phyloP scores from a whole-genome alignment of 371 early-diverging fungal genomes.

The Actinomortierella wolfii region DNA sequence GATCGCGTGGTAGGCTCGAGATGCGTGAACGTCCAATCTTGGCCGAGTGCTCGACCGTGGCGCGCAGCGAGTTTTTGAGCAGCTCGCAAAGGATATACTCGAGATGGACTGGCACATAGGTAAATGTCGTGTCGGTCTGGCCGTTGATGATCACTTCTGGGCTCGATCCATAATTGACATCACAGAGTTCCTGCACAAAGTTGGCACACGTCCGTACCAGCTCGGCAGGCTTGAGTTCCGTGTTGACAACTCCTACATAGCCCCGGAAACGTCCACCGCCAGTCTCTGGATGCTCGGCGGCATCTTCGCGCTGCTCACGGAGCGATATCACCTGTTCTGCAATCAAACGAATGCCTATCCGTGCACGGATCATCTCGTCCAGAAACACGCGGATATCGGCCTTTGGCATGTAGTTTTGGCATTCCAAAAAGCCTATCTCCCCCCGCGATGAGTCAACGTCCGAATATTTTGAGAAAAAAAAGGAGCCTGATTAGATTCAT shows the following conservation, averaged over 20 bases:
- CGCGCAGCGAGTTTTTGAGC: constrained; percentile 91
- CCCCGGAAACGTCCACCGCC: constrained; percentile 11
- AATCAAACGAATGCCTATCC: constrained; percentile 93
- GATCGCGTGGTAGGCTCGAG: no score
- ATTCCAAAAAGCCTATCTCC: constrained; percentile 77
- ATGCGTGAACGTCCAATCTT: constrained; percentile 60
- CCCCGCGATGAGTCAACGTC: neutral
- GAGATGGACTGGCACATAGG: constrained; percentile 93
- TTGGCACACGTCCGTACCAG: constrained; percentile 71
- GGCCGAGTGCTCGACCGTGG: constrained; percentile 82
- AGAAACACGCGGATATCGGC: constrained; percentile 78
- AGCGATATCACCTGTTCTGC: constrained; percentile 94
- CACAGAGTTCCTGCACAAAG: constrained; percentile 86
- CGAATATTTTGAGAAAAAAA: neutral
- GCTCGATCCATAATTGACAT: constrained; percentile 87
- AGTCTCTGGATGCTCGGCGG: no score
- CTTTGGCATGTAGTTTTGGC: constrained; percentile 84
- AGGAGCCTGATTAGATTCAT: neutral
- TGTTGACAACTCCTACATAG: constrained; percentile 90
- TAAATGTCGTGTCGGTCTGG: constrained; percentile 75
- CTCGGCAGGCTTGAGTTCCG: constrained; percentile 67
- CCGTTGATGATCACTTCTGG: constrained; percentile 83
- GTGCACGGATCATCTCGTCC: constrained; percentile 89
- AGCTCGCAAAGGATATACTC: constrained; percentile 95
- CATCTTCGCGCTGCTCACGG: constrained; percentile 54